Evolutionary conservation across 1,284 basidiomycete genomes (phyloP).

Genomic region (Fomes fomentarius): DNA sequence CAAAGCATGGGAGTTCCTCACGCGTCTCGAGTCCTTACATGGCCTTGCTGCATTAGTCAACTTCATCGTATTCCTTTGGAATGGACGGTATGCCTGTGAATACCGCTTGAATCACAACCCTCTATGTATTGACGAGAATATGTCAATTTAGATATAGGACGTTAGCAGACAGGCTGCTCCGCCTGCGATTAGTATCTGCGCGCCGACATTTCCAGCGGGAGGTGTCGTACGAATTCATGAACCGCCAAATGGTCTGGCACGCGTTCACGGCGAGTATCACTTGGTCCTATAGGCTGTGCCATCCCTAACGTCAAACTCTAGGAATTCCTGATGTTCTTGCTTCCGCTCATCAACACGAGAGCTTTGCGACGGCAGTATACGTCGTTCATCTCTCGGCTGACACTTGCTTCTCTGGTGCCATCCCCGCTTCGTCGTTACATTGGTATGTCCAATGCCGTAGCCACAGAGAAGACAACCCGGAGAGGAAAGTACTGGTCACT

Average conservation of each 20-base stretch:
- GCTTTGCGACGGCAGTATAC: slow-evolving; percentile 61
- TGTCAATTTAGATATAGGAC: slow-evolving; percentile 87
- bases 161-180: slow-evolving; percentile 81
- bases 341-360: slow-evolving; percentile 82
- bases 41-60: slow-evolving; percentile 67
- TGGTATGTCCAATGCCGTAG: slow-evolving; percentile 21
- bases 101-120: not conserved
- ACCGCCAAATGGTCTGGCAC: slow-evolving; percentile 99
- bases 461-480: slow-evolving; percentile 13
- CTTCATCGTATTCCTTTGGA: slow-evolving; percentile 85
- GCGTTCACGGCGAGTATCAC: slow-evolving; percentile 82
- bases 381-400: slow-evolving; percentile 38
- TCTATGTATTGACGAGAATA: not conserved
- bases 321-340: slow-evolving; percentile 95
- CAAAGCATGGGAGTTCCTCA: slow-evolving; percentile 76
- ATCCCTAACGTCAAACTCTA: slow-evolving; percentile 35
- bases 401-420: slow-evolving; percentile 43
- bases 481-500: slow-evolving; percentile 68
- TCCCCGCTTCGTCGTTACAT: slow-evolving; percentile 25
- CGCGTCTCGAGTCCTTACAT: slow-evolving; percentile 69
- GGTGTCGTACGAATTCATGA: slow-evolving; percentile 99
- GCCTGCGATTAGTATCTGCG: slow-evolving; percentile 79
- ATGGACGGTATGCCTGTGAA: slow-evolving; percentile 67
- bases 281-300: not conserved
- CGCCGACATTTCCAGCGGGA: slow-evolving; percentile 75